Evolutionary conservation across 768 basidiomycete species (phyloP), one percentile per base, ranked within the genome.

Genomic region (Suillus alpinus): DNA sequence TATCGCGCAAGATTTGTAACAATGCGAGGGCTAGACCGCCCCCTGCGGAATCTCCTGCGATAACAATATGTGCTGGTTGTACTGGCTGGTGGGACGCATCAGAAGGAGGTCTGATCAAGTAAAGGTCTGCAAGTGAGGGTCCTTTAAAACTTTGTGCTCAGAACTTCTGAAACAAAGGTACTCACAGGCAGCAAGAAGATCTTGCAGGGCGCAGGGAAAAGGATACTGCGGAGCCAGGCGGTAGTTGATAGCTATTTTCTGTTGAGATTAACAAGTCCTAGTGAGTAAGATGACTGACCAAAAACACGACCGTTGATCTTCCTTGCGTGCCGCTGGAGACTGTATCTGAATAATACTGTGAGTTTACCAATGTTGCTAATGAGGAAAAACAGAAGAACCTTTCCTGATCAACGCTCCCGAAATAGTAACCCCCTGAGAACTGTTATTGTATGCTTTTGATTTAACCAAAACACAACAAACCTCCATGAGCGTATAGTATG

Each of bases 161-260:
- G 10, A 23, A 44, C 51, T 31, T 56, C 2, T 36, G 39, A 31
- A 6, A 6, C 4, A 23, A 41, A 31, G 29, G 7, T 2, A 72
- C 86, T 66, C 66, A 93, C 92, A 98, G 8, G 94, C 88, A 2
- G 96, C 92, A 12, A 98, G 69, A 37, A 87, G 77, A 72, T 98
- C 96, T 67, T 97, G 95, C 7, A 98, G 75, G 1, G 89, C 92
- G 65, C 92, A 94, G 14, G 96, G 96, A 71, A 97, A 98, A 1
- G 96, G 96, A 67, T 96, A 98, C 74, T 98, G 96, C 0, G 96
- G 96, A 14, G 95, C 91, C n/a, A 95, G 83, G 41, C 90, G 83
- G 68, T 92, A 92, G 64, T 90, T 89, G 58, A 92, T 80, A 60
- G 89, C 89, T 91, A 62, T 12, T 36, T 14, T 56, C 65, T 67